Percentiles rank a stretch among this genome's conserved stretches.
Conservation (phyloP, 768 basidiomycete genomes). For the Calocybe indica region DNA sequence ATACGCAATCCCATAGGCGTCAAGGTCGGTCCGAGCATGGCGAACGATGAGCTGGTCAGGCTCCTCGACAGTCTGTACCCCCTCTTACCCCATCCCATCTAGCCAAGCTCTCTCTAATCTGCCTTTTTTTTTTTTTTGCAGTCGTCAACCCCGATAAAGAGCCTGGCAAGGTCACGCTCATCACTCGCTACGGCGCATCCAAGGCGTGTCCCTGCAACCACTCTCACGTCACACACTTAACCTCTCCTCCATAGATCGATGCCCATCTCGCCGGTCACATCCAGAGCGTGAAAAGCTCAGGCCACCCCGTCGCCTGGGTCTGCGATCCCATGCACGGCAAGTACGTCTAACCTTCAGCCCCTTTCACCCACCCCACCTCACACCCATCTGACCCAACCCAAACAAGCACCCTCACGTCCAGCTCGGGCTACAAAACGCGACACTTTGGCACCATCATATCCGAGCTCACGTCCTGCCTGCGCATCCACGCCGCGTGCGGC, state of each 20-base stretch:
- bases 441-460: conserved; percentile 85
- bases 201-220: conserved; percentile 44
- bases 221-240: conserved; percentile 1
- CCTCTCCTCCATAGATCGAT: conserved; percentile 49
- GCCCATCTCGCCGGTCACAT: conserved; percentile 77
- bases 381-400: neutral
- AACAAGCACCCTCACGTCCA: conserved; percentile 74
- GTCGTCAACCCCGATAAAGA: conserved; percentile 88
- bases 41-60: conserved; percentile 63
- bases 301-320: conserved; percentile 89
- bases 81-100: neutral
- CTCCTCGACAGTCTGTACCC: conserved; percentile 65
- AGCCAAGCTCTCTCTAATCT: neutral
- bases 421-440: conserved; percentile 81
- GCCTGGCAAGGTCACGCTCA: conserved; percentile 78
- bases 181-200: conserved; percentile 87
- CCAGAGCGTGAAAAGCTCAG: conserved; percentile 66
- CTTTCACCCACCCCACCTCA: neutral
- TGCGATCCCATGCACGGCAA: conserved; percentile 99
- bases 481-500: conserved; percentile 68
- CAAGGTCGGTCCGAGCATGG: conserved; percentile 92
- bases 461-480: conserved; percentile 78
- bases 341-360: conserved; percentile 37
- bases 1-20: conserved; percentile 92
- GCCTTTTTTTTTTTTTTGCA: conserved; percentile 20